A percentile compares a stretch with the other conserved stretches of the same genome.
phyloP scores from a whole-genome alignment of 495 filamentous ascomycete species.

The Staphylotrichum longicolle region DNA sequence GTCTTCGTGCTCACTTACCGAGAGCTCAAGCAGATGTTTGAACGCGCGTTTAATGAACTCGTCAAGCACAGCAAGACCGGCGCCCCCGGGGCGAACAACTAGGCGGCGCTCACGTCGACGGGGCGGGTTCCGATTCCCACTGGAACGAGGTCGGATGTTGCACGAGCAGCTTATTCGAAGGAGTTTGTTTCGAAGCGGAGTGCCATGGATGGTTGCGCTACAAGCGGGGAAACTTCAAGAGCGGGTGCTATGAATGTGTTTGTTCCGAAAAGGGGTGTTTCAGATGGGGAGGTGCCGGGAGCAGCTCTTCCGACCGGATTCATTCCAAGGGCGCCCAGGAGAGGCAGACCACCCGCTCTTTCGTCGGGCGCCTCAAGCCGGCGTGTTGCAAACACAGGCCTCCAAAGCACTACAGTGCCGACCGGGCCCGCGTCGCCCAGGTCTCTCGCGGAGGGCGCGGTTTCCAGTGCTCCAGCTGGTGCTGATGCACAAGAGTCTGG shows the following conservation, averaged over 20 bases:
- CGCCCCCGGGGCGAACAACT: slow-evolving; percentile 28
- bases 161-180: too few species aligned
- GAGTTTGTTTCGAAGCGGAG: not conserved
- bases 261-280: not conserved
- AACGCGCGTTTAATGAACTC: slow-evolving; percentile 77
- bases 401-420: too few species aligned
- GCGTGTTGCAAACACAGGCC: too few species aligned
- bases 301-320: not conserved
- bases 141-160: not conserved
- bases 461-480: not conserved
- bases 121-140: too few species aligned
- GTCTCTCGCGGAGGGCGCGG: too few species aligned
- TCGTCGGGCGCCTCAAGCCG: too few species aligned
- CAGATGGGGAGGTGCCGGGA: not conserved
- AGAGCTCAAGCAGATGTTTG: slow-evolving; percentile 77
- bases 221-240: too few species aligned
- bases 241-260: not conserved
- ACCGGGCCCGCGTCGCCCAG: too few species aligned
- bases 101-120: slow-evolving; percentile 6
- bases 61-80: slow-evolving; percentile 51
- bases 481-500: not conserved
- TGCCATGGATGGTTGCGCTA: not conserved
- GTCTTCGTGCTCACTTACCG: slow-evolving; percentile 82
- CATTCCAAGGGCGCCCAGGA: too few species aligned
- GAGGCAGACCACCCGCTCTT: too few species aligned